These are phyloP conservation scores for Omphalea diandra DNA, from an alignment of 441 rosid species.

Conservation along the genomic window DNA sequence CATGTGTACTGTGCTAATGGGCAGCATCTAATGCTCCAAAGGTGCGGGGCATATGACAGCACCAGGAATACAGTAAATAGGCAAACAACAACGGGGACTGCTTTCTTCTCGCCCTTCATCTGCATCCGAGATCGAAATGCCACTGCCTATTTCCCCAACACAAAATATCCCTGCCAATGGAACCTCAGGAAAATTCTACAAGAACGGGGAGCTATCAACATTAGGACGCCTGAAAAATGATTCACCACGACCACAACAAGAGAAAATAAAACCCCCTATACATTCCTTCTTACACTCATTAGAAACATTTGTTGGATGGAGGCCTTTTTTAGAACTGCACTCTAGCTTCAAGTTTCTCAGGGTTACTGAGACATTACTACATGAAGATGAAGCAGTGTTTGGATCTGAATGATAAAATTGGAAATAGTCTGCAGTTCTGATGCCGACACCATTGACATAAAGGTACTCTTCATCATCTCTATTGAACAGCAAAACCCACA, in stretches of 20 bases:
- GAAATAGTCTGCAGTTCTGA: constrained; percentile 65
- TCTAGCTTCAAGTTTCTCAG: constrained; percentile 42
- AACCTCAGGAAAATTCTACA: constrained; percentile 62
- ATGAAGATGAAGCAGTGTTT: constrained; percentile 39
- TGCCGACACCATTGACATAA: constrained; percentile 50
- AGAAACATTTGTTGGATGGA: constrained; percentile 14
- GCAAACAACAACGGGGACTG: constrained; percentile 34
- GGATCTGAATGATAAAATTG: constrained; percentile 55
- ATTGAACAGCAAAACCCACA: constrained; percentile 21
- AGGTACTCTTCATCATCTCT: constrained; percentile 68
- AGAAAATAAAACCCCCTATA: constrained; percentile 70
- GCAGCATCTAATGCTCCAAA: constrained; percentile 20
- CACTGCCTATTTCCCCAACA: constrained; percentile 67
- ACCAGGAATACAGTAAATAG: constrained; percentile 59
- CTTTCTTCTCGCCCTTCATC: constrained; percentile 32
- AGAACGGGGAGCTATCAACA: constrained; percentile 57
- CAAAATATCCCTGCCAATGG: constrained; percentile 73
- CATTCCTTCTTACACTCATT: constrained; percentile 34
- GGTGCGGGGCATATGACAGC: constrained; percentile 40
- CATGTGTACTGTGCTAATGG: too few species aligned
- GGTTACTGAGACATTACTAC: constrained; percentile 29
- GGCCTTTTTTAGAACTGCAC: constrained; percentile 24
- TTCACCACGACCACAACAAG: constrained; percentile 52
- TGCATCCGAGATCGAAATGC: constrained; percentile 21
- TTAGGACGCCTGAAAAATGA: constrained; percentile 44